Percentiles rank a stretch among this genome's conserved stretches.
phyloP scores from a whole-genome alignment of 1,284 basidiomycete genomes.

The Cryptococcus sp. region DNA sequence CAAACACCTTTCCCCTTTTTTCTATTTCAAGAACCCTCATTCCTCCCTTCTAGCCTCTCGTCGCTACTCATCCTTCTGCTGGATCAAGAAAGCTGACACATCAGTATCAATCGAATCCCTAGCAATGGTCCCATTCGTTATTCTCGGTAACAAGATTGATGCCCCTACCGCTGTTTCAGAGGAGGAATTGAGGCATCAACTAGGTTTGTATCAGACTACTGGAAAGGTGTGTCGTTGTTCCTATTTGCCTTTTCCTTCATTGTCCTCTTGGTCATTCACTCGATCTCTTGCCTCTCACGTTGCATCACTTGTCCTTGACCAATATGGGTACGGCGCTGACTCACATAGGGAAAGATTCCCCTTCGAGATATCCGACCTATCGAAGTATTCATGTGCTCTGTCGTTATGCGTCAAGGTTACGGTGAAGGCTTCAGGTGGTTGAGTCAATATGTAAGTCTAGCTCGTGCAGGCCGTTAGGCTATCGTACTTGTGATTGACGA shows the following conservation, averaged over 20 bases:
- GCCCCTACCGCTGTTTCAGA: conserved; percentile 96
- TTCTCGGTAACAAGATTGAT: conserved; percentile 99
- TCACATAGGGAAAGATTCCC: conserved; percentile 82
- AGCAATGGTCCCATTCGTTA: conserved; percentile 93
- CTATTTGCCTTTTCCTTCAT: background rate
- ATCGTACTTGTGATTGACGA: background rate
- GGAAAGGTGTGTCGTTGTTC: conserved; percentile 71
- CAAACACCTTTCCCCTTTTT: too few relatives aligned
- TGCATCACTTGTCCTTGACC: background rate
- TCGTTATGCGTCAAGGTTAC: conserved; percentile 98
- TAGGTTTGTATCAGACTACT: conserved; percentile 97
- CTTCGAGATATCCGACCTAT: conserved; percentile 96
- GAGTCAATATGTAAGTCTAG: conserved; percentile 78
- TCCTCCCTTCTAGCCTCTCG: background rate
- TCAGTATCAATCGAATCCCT: conserved; percentile 75
- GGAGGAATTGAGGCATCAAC: conserved; percentile 91
- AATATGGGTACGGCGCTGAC: background rate
- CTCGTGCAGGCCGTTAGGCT: background rate
- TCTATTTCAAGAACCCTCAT: background rate
- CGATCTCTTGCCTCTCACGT: background rate
- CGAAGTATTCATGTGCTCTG: conserved; percentile 99
- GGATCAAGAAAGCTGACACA: background rate
- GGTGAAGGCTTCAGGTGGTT: conserved; percentile 99
- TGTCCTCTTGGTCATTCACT: too few relatives aligned
- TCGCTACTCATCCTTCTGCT: background rate